Evolutionary conservation across 257 asterid species (phyloP).

Genomic region (Oldenlandia corymbosa): DNA sequence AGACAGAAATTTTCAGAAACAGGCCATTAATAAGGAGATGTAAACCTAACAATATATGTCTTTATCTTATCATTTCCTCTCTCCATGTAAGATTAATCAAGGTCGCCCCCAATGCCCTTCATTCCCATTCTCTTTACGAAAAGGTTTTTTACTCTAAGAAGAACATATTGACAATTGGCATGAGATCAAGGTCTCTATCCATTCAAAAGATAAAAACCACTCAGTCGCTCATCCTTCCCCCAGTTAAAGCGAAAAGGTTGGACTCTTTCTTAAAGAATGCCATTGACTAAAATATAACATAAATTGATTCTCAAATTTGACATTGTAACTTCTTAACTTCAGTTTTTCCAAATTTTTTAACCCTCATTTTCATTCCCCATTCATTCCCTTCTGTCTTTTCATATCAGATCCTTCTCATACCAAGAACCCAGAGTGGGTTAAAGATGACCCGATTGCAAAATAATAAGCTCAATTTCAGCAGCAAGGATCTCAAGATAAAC

Average conservation of each 20-base stretch:
- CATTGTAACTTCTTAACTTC: not conserved
- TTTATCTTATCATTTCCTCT: not conserved
- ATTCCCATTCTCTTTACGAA: not conserved
- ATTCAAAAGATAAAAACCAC: no score
- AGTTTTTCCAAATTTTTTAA: not conserved
- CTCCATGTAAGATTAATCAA: not conserved
- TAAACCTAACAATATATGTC: not conserved
- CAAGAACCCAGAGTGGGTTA: not conserved
- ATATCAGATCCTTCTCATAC: not conserved
- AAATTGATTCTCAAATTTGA: not conserved
- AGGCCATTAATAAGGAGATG: not conserved
- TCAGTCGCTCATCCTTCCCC: not conserved
- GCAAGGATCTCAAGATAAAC: not conserved
- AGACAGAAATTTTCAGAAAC: not conserved
- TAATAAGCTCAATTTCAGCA: constrained; percentile 3
- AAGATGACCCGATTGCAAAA: not conserved
- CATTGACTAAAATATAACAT: not conserved
- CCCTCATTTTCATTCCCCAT: not conserved
- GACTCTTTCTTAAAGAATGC: not conserved
- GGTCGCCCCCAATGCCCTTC: not conserved
- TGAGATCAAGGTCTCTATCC: no score
- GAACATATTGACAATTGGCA: no score
- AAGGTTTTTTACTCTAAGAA: no score
- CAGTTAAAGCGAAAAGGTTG: not conserved
- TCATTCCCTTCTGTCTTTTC: not conserved